Percentiles rank a stretch among this genome's conserved stretches.
Conservation (phyloP, 2,329 filamentous ascomycete species). For the Diaporthe sp. region DNA sequence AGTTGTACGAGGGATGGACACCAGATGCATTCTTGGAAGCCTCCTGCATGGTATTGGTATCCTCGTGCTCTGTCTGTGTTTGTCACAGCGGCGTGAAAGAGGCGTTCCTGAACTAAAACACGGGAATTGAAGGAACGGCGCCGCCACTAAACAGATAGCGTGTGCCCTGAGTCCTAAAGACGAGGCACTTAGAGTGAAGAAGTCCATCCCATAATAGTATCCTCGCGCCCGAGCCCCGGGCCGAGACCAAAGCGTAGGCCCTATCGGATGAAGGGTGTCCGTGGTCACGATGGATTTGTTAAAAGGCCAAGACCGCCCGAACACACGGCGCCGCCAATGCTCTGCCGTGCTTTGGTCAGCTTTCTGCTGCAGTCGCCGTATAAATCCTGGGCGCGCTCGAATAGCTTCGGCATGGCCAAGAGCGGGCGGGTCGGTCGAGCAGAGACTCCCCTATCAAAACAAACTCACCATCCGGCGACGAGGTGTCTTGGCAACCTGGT, state of each 20-base stretch:
- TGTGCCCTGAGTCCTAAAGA: neutral
- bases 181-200: neutral
- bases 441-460: neutral
- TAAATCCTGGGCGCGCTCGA: neutral
- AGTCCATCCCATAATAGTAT: conserved; percentile 14
- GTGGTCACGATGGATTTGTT: conserved; percentile 2
- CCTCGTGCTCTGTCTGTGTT: neutral
- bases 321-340: neutral
- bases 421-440: neutral
- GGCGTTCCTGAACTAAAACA: conserved; percentile 26
- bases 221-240: neutral
- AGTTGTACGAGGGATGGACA: no score
- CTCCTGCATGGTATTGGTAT: neutral
- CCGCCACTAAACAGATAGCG: neutral
- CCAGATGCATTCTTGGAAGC: neutral
- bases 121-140: conserved; percentile 16
- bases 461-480: neutral
- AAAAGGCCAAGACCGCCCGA: conserved; percentile 18
- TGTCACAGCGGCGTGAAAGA: neutral
- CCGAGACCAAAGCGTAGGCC: conserved; percentile 19
- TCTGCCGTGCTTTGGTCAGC: conserved; percentile 14
- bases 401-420: conserved; percentile 13
- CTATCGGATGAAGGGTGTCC: neutral
- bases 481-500: neutral
- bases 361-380: conserved; percentile 3